Conservation (phyloP, 106 monocot species). For the Dactylorhiza incarnata region DNA sequence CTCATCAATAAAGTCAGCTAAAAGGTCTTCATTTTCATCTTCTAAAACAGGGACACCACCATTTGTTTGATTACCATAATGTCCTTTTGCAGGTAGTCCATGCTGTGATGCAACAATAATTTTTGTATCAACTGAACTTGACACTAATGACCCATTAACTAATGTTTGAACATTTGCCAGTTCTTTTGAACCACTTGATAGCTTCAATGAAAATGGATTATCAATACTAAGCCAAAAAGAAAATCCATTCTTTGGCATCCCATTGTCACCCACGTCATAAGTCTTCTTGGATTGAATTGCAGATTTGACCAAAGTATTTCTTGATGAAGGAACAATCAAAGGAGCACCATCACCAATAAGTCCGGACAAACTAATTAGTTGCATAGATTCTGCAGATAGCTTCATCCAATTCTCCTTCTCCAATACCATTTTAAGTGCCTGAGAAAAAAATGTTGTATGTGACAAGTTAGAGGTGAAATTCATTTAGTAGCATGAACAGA, state of each 20-base stretch:
- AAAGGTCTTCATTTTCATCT: slow-evolving; percentile 96
- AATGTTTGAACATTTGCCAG: slow-evolving; percentile 22
- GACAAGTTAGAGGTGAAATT: neutral
- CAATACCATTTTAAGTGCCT: slow-evolving; percentile 94
- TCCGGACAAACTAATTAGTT: slow-evolving; percentile 81
- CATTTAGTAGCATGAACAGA: neutral
- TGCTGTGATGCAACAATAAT: slow-evolving; percentile 19
- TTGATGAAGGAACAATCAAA: slow-evolving; percentile 38
- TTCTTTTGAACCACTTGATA: slow-evolving; percentile 37
- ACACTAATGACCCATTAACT: slow-evolving; percentile 26
- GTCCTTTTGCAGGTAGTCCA: slow-evolving; percentile 20
- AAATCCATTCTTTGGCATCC: slow-evolving; percentile 65
- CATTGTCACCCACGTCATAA: slow-evolving; percentile 16
- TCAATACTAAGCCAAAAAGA: slow-evolving; percentile 56
- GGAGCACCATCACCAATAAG: slow-evolving; percentile 97
- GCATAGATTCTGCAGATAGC: slow-evolving; percentile 55
- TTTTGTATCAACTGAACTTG: slow-evolving; percentile 32
- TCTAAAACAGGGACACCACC: slow-evolving; percentile 38
- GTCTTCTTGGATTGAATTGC: slow-evolving; percentile 30
- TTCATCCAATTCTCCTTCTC: slow-evolving; percentile 91
- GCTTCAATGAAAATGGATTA: slow-evolving; percentile 68
- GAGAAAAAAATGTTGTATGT: slow-evolving; percentile 9
- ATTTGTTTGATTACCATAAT: slow-evolving; percentile 23
- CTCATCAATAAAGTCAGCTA: slow-evolving; percentile 98
- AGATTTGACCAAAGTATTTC: slow-evolving; percentile 20